phyloP scores from a whole-genome alignment of 768 basidiomycete genomes.

The Wakefieldia striispora region DNA sequence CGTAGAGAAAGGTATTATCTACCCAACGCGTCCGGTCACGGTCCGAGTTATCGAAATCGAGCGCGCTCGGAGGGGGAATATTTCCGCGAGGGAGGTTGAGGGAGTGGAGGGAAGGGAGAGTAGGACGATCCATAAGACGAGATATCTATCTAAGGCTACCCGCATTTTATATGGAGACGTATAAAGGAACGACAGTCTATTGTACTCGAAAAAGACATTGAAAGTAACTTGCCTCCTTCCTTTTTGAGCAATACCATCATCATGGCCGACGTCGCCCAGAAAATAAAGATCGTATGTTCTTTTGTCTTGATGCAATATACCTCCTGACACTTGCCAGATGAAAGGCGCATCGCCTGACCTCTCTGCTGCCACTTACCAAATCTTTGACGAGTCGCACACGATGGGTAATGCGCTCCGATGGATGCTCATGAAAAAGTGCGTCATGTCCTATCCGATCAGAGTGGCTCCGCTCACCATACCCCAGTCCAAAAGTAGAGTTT shows the following conservation, averaged over 20 bases:
- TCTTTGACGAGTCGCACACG: conserved; percentile 93
- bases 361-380: conserved; percentile 87
- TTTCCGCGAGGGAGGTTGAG: conserved; percentile 37
- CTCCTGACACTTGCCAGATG: conserved; percentile 52
- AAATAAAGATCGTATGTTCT: conserved; percentile 33
- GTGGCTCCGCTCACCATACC: conserved; percentile 4
- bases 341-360: conserved; percentile 79
- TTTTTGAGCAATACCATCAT: conserved; percentile 1
- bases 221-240: conserved; percentile 1
- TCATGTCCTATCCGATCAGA: conserved; percentile 1
- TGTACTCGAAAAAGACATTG: background rate
- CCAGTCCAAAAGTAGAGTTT: conserved; percentile 95
- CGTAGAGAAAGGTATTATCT: background rate
- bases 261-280: conserved; percentile 30
- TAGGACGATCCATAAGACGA: conserved; percentile 34
- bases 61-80: conserved; percentile 8
- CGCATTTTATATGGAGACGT: conserved; percentile 12
- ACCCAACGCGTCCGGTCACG: conserved; percentile 9
- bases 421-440: conserved; percentile 99
- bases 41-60: conserved; percentile 5
- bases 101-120: conserved; percentile 51
- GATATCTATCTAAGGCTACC: no score
- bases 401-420: conserved; percentile 92
- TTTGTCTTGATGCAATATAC: background rate
- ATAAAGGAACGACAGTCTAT: background rate